These are phyloP conservation scores for Vanrija pseudolonga DNA, from an alignment of 1,284 basidiomycete species.

Conservation along the genomic window DNA sequence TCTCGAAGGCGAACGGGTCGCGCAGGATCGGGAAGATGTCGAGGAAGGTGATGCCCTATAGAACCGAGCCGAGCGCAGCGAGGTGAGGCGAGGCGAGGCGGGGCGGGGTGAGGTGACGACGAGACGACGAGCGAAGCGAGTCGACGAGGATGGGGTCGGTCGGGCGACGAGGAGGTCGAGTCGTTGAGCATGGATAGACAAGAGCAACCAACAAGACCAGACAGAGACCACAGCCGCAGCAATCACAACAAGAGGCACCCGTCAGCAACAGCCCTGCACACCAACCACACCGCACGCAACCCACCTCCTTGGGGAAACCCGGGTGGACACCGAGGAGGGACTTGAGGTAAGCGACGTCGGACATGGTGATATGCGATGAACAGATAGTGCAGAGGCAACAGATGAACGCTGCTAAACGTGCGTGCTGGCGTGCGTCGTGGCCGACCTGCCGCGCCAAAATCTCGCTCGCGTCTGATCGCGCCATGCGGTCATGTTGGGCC, in stretches of 20 bases:
- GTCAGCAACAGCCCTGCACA: too few species aligned
- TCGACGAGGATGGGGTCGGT: too few species aligned
- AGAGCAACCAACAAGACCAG: too few species aligned
- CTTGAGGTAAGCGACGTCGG: conserved; percentile 70
- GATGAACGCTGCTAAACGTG: not conserved
- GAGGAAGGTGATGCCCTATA: conserved; percentile 53
- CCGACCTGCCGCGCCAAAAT: too few species aligned
- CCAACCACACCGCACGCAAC: conserved; percentile 8
- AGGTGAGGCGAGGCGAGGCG: not conserved
- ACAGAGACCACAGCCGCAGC: too few species aligned
- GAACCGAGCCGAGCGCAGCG: not conserved
- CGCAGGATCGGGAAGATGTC: conserved; percentile 89
- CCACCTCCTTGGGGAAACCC: conserved; percentile 84
- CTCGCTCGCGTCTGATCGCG: too few species aligned
- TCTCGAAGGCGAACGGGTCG: conserved; percentile 79
- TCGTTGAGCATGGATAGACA: too few species aligned
- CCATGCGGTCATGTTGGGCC: too few species aligned
- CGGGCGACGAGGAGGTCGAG: too few species aligned
- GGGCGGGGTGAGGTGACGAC: too few species aligned
- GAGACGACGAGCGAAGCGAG: too few species aligned
- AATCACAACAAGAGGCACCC: not conserved
- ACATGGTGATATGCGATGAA: conserved; percentile 53
- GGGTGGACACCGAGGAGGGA: conserved; percentile 64
- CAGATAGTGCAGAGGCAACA: not conserved
- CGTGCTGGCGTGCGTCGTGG: too few species aligned